Conservation (phyloP, 192 early-diverging fungal genomes). For the Geranomyces michiganensis region DNA sequence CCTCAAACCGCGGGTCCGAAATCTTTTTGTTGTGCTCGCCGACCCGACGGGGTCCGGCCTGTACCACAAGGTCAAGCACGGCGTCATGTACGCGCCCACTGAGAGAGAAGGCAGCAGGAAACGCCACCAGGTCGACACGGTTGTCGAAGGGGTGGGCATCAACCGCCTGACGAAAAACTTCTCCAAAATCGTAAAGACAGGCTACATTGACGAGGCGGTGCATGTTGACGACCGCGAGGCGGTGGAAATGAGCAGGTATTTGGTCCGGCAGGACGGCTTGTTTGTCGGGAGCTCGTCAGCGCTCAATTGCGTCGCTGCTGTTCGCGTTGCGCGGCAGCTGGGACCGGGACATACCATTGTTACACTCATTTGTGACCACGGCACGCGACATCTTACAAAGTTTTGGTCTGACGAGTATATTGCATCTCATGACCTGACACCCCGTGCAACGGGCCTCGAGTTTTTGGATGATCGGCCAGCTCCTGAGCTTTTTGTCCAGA, state of each 20-base stretch:
- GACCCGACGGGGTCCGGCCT: slow-evolving; percentile 94
- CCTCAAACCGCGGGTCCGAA: slow-evolving; percentile 69
- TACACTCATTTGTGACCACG: slow-evolving; percentile 88
- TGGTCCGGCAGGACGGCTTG: slow-evolving; percentile 79
- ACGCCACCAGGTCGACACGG: slow-evolving; percentile 96
- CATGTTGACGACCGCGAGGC: slow-evolving; percentile 87
- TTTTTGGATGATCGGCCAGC: slow-evolving; percentile 31
- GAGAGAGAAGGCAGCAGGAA: slow-evolving; percentile 88
- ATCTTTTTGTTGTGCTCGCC: slow-evolving; percentile 73
- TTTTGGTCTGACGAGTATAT: slow-evolving; percentile 72
- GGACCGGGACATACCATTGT: slow-evolving; percentile 92
- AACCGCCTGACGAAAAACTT: slow-evolving; percentile 94
- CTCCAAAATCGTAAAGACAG: slow-evolving; percentile 43
- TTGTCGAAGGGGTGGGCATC: slow-evolving; percentile 95
- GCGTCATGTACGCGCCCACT: slow-evolving; percentile 84
- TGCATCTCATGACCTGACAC: slow-evolving; percentile 14
- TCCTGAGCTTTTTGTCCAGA: slow-evolving; percentile 1
- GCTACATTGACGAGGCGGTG: slow-evolving; percentile 79
- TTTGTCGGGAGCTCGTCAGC: slow-evolving; percentile 91
- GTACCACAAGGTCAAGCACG: slow-evolving; percentile 87
- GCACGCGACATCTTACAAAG: slow-evolving; percentile 90
- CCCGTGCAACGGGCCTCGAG: slow-evolving; percentile 26
- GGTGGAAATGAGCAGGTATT: slow-evolving; percentile 83
- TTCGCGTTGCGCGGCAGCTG: slow-evolving; percentile 71
- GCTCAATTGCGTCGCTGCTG: slow-evolving; percentile 90